Evolutionary conservation across 768 basidiomycete genomes (phyloP), one percentile per base, ranked within the genome.

Genomic region (Flagelloscypha sp.): DNA sequence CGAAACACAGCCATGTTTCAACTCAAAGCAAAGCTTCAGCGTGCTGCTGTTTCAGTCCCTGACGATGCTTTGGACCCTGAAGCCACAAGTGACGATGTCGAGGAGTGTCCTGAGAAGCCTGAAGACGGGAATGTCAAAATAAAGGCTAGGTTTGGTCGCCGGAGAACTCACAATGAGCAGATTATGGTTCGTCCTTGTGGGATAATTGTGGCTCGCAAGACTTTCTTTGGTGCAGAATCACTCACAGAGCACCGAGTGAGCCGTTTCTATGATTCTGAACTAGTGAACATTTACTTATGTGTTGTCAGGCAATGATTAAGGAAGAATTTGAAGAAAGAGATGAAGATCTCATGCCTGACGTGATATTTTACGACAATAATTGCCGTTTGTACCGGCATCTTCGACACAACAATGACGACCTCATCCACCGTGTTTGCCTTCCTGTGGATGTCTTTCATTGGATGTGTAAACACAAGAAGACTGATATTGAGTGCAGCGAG

Each of bases 401-500:
- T 20, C 40, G 35, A 21, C 11, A 13, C 6, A 24, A 40, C 13
- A 28, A 42, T 12, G 45, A 53, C 25, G 36, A 42, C 0, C 47
- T 45, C 21, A 51, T 53, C 18, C 2, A 33, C 8, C 13, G 36
- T 7, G 43, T 57, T 9, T 48, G 53, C 1, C 44, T 62, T 2
- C 41, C 42, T 1, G 56, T 66, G 0, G 58, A 66, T 23, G 55
- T 61, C 0, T 66, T 63, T 21, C 65, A 66, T 24, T 59, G 52
- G 46, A 52, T 53, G 11, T 47, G 44, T 12, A 65, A 65, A 37
- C 63, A 65, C 45, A 55, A 48, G 7, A 41, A 52, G 20, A 41
- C 27, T 0, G 49, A 58, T 20, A 35, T 12, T 0, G 51, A 40
- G 11, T 65, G 58, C 20, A 42, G 45, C 1, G 27, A 42, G 17